These are phyloP conservation scores for Colletotrichum sp. DNA, from an alignment of 2,329 filamentous ascomycete genomes.

Conservation along the genomic window DNA sequence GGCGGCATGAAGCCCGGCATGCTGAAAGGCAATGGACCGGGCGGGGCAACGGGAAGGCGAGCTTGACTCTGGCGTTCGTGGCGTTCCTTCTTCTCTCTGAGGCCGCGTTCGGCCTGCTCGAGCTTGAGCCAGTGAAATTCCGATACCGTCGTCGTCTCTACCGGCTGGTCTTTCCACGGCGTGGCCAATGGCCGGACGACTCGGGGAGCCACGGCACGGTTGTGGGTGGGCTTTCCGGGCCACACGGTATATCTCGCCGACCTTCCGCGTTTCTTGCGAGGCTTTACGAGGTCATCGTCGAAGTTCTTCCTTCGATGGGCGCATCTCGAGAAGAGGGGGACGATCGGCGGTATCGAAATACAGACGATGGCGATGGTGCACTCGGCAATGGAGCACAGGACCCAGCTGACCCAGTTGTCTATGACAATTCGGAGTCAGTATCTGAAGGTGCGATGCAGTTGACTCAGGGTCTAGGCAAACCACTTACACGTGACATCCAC, in stretches of 20 bases:
- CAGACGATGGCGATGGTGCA: constrained; percentile 36
- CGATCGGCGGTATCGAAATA: constrained; percentile 35
- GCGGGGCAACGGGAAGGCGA: neutral
- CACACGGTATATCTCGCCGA: neutral
- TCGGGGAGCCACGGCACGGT: neutral
- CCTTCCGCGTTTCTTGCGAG: neutral
- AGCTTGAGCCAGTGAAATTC: constrained; percentile 13
- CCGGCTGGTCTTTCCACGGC: constrained; percentile 8
- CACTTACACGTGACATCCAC: constrained; percentile 34
- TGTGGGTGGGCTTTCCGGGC: neutral
- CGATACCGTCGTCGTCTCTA: neutral
- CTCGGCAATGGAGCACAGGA: constrained; percentile 37
- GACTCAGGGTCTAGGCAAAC: neutral
- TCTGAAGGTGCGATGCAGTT: neutral
- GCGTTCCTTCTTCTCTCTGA: neutral
- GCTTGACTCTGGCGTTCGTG: neutral
- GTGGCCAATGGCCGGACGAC: constrained; percentile 16
- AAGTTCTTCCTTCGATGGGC: neutral
- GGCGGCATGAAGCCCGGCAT: neutral
- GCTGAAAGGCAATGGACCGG: neutral
- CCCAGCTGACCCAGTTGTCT: constrained; percentile 32
- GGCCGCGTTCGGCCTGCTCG: neutral
- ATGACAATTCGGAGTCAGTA: neutral
- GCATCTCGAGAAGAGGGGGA: constrained; percentile 25
- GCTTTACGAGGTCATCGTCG: neutral